Base-by-base conservation (phyloP, 176 grass and related monocot species). In the Hsuehochloa calcarea region DNA sequence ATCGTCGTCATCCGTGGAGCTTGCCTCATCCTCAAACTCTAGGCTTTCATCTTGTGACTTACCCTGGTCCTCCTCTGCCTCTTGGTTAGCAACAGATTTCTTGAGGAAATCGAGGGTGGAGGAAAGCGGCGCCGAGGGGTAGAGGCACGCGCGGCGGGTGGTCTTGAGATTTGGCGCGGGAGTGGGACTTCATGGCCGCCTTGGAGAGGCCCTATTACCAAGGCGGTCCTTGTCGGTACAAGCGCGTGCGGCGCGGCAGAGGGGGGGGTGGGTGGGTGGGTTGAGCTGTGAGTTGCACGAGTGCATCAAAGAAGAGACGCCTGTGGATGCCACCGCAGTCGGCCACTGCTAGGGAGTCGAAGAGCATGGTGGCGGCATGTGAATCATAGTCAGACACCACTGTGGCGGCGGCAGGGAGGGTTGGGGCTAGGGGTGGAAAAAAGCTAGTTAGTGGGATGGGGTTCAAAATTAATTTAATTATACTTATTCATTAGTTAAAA, bases 131-230 rank as follows among this genome's bases (percentile, higher is more conserved):
- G 65, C 65, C 10, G 68, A 80, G 0, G 93, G 96, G 45, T 95
- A 84, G 11, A 98, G 85, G 68, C 96, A 84, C 9, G 91, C 85
- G 39, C 88, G 91, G 44, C 88, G 88, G 15, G 93, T 78, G 6
- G 90, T 82, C 89, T 90, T 92, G 68, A 92, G 10, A 52, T 98
- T 98, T 93, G 69, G 90, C 74, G 46, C 89, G 80, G 26, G 96
- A 92, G 56, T 98, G 77, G 4, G 81, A 87, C 85, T 95, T 98
- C 77, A 87, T 74, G 17, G 89, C 82, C 52, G 86, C 78, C 91
- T 93, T 93, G 16, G 93, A 92, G 43, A 98, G 96, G 23, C 96
- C 96, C 43, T 91, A 81, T 67, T 82, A 95, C 88, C 93, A 98
- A 13, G 93, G 47, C 89, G 89, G 75, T 93, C 91, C 31, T 97